Evolutionary conservation across 148 eudicot species (phyloP).

Genomic region (Amaranthus hypochondriacus): DNA sequence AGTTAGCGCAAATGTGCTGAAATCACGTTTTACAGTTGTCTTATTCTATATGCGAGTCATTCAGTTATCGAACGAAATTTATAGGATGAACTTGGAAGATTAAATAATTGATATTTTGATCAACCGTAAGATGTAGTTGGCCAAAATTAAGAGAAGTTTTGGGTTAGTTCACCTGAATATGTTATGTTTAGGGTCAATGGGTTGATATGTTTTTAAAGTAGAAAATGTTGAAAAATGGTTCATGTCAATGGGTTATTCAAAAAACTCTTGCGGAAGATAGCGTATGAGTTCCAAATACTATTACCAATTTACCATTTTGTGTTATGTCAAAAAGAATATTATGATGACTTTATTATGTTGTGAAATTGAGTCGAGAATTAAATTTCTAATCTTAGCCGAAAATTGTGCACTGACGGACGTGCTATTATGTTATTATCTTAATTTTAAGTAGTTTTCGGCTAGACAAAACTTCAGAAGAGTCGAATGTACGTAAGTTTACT

Average conservation of each 20-base stretch:
- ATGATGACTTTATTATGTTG: too few species aligned
- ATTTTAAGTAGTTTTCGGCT: too few species aligned
- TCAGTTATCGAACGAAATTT: slow-evolving; percentile 11
- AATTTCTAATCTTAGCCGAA: too few species aligned
- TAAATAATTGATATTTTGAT: background rate
- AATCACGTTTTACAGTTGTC: background rate
- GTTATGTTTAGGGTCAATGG: background rate
- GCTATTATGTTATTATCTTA: too few species aligned
- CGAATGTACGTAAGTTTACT: too few species aligned
- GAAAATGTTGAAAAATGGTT: background rate
- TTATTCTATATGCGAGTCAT: slow-evolving; percentile 1
- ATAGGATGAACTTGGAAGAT: slow-evolving; percentile 3
- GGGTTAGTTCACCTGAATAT: slow-evolving; percentile 26
- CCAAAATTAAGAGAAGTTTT: slow-evolving; percentile 13
- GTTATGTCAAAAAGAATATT: too few species aligned
- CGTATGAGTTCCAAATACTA: too few species aligned
- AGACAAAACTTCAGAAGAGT: too few species aligned
- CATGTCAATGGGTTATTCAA: background rate
- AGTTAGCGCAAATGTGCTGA: background rate
- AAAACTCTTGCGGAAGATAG: background rate
- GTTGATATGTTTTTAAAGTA: background rate
- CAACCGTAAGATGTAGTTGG: slow-evolving; percentile 23
- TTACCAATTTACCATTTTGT: too few species aligned
- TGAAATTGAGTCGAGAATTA: too few species aligned
- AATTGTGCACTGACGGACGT: too few species aligned